phyloP scores from a whole-genome alignment of 2,329 filamentous ascomycete genomes.

The Huntiella decipiens region DNA sequence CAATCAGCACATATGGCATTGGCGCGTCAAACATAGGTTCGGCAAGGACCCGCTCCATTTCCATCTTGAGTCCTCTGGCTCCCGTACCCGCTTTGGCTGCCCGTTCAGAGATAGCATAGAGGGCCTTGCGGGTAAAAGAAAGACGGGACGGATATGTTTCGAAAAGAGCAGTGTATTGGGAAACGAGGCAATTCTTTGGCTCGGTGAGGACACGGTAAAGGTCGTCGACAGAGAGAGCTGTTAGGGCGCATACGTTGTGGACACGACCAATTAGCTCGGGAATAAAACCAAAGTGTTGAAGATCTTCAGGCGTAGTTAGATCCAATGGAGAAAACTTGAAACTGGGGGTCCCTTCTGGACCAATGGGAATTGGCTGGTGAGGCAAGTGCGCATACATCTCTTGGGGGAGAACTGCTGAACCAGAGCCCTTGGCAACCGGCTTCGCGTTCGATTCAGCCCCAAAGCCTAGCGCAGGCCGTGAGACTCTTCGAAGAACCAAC shows the following conservation, averaged over 20 bases:
- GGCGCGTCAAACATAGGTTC: slow-evolving; percentile 72
- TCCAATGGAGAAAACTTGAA: slow-evolving; percentile 40
- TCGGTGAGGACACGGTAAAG: slow-evolving; percentile 82
- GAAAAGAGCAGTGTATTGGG: slow-evolving; percentile 80
- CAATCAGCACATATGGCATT: slow-evolving; percentile 55
- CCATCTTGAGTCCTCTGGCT: slow-evolving; percentile 58
- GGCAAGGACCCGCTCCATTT: slow-evolving; percentile 59
- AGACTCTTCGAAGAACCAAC: slow-evolving; percentile 67
- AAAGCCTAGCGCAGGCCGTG: slow-evolving; percentile 74
- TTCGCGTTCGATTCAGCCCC: slow-evolving; percentile 57
- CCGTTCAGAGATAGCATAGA: slow-evolving; percentile 60
- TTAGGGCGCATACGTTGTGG: slow-evolving; percentile 72
- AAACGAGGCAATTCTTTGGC: slow-evolving; percentile 69
- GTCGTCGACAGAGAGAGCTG: slow-evolving; percentile 46
- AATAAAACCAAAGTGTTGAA: slow-evolving; percentile 79
- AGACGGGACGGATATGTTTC: slow-evolving; percentile 61
- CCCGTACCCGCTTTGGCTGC: slow-evolving; percentile 50
- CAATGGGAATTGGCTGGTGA: slow-evolving; percentile 26
- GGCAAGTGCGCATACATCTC: slow-evolving; percentile 38
- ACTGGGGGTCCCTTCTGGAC: slow-evolving; percentile 15
- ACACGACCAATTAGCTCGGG: slow-evolving; percentile 92
- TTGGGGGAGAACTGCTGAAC: slow-evolving; percentile 44
- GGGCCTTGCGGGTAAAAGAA: slow-evolving; percentile 61
- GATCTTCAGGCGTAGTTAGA: slow-evolving; percentile 52
- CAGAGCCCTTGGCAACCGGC: slow-evolving; percentile 20